phyloP scores from a whole-genome alignment of 352 stramenopile genomes.

The Globisporangium orthogonon region DNA sequence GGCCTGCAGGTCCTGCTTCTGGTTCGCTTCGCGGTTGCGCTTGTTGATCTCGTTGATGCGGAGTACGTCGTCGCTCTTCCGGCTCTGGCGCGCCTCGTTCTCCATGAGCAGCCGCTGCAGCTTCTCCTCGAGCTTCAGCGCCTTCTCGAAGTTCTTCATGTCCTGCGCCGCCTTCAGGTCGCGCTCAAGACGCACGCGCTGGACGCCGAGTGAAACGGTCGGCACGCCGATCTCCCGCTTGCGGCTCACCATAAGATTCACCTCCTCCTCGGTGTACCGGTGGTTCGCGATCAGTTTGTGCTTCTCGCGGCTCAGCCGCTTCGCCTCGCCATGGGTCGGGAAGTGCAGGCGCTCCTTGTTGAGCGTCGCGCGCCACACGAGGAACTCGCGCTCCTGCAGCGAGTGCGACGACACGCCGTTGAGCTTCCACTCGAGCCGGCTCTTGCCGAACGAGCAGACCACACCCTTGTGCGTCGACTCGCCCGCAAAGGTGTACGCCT shows the following conservation, averaged over 20 bases:
- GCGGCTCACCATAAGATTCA: slow-evolving; percentile 72
- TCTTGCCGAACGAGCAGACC: slow-evolving; percentile 77
- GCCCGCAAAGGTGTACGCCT: slow-evolving; percentile 65
- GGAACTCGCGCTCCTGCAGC: slow-evolving; percentile 69
- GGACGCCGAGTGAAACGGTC: slow-evolving; percentile 63
- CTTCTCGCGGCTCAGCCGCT: slow-evolving; percentile 54
- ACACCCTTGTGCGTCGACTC: slow-evolving; percentile 67
- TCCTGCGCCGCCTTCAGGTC: slow-evolving; percentile 72
- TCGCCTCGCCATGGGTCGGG: slow-evolving; percentile 64
- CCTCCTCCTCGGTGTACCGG: slow-evolving; percentile 72
- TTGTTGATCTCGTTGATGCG: slow-evolving; percentile 86
- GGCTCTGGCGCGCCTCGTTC: slow-evolving; percentile 63
- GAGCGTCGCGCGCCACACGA: slow-evolving; percentile 70
- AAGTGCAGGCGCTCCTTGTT: slow-evolving; percentile 77
- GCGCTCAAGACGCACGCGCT: slow-evolving; percentile 74
- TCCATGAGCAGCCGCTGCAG: slow-evolving; percentile 54
- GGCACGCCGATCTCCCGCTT: slow-evolving; percentile 61
- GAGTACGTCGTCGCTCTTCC: slow-evolving; percentile 76
- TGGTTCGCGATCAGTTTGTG: slow-evolving; percentile 66
- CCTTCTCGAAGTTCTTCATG: slow-evolving; percentile 87
- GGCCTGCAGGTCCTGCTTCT: slow-evolving; percentile 75
- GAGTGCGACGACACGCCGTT: slow-evolving; percentile 67
- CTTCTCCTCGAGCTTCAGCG: slow-evolving; percentile 58
- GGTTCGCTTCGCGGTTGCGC: slow-evolving; percentile 76
- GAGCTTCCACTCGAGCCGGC: slow-evolving; percentile 67